Base-by-base conservation (phyloP, 352 stramenopile species). In the Globisporangium uncinulatum region DNA sequence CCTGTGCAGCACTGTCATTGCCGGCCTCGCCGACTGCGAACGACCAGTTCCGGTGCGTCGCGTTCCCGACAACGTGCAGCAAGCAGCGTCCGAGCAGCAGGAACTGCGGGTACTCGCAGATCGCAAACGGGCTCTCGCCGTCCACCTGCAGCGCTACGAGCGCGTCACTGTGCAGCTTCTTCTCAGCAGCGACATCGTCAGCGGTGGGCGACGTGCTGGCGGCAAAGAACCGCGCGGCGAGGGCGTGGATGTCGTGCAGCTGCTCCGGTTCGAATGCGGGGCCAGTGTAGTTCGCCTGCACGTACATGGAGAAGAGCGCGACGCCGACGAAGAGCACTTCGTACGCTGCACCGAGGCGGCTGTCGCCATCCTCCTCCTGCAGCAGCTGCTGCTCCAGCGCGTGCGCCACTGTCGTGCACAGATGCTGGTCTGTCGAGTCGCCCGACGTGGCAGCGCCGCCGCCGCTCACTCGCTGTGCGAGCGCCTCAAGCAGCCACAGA, bases 261-360 rank as follows among this genome's bases (percentile, higher is more conserved):
- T 65, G 56, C 47, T 66, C 61, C 17, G 69, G 67, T 41, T 90
- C 79, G 45, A 93, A 77, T 14, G 83, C 80, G 8, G 83, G 83
- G 19, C 83, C 80, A 3, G 83, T 91, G 67, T 93, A 93, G 56
- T 93, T 91, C 19, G 80, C 73, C 47, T 93, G 81, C 42, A 91
- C 80, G 54, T 89, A 93, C 62, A 91, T 73, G 54, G 86, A 76
- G 52, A 93, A 75, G 56, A 89, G 78, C 13, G 80, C 75, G 0
- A 87, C 54, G 13, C 71, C 83, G 14, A 79, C 47, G 51, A 86
- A 85, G 10, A 91, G 48, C 11, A 91, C 59, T 49, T 87, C 66
- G 49, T 90, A 90, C 14, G 57, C 67, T 7, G 66, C 62, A 7
- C 74, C 68, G 21, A 81, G 61, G 24, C 67, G 74, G 21, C 65